A percentile compares a stretch with the other conserved stretches of the same genome.
phyloP scores from a whole-genome alignment of 805 yeast species.

The Cyberlindnera amylophila region DNA sequence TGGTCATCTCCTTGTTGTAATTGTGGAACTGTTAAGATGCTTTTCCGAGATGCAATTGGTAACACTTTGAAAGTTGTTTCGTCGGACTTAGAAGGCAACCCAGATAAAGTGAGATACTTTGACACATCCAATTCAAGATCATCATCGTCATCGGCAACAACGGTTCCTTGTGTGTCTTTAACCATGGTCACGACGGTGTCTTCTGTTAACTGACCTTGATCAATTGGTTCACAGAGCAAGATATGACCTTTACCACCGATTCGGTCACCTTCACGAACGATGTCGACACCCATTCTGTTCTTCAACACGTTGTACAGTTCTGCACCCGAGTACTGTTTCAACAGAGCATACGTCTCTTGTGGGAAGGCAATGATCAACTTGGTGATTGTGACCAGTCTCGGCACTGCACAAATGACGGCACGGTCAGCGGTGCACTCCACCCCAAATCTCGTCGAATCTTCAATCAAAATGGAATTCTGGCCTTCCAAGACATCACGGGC shows the following conservation, averaged over 20 bases:
- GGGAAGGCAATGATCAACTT: slow-evolving; percentile 24
- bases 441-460: slow-evolving; percentile 17
- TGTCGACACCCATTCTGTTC: slow-evolving; percentile 8
- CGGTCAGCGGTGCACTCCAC: slow-evolving; percentile 21
- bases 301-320: slow-evolving; percentile 15
- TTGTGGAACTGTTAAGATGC: slow-evolving; percentile 4
- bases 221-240: slow-evolving; percentile 65
- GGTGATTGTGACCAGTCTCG: slow-evolving; percentile 14
- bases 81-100: background rate
- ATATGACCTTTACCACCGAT: slow-evolving; percentile 38
- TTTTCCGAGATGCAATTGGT: background rate
- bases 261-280: slow-evolving; percentile 21
- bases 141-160: background rate
- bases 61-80: background rate
- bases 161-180: slow-evolving; percentile 22
- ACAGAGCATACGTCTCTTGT: slow-evolving; percentile 16
- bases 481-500: slow-evolving; percentile 2
- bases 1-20: slow-evolving; percentile 36
- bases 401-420: slow-evolving; percentile 15
- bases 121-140: slow-evolving; percentile 18
- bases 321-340: slow-evolving; percentile 17
- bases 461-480: background rate
- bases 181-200: slow-evolving; percentile 55
- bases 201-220: slow-evolving; percentile 53
- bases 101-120: slow-evolving; percentile 8